Base-by-base conservation (phyloP, 345 rosid genomes). In the Ceriops zippeliana region DNA sequence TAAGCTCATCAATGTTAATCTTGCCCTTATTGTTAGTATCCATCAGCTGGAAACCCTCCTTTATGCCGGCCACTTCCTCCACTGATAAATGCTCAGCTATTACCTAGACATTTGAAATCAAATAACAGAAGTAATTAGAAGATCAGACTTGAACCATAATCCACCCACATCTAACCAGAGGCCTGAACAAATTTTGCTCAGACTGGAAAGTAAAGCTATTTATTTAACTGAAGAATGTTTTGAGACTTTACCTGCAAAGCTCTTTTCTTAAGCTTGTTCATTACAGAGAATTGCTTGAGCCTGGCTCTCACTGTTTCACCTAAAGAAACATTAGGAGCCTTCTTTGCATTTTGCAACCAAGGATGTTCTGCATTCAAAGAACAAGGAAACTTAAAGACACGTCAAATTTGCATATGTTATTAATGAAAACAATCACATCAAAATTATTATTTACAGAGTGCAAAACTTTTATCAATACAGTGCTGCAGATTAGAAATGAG, bases 181-280 rank as follows among this genome's bases (percentile, higher is more conserved):
- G 53, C 19, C 27, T 16, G 34, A 5, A 57, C 56, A 62, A 60
- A 53, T 8, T 3, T 46, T 35, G 32, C 27, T 22, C 37, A 8
- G 56, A 54, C 17, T 54, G 37, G 19, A 72, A 57, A 58, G 13
- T 1, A 34, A 57, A n/a, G 61, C 24, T 5, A 46, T 47, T 16
- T 13, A 22, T 24, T 28, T 38, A 26, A 31, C 20, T 21, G 27
- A 62, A 10, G 11, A 61, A 53, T 7, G 26, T 10, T 13, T 0
- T 1, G 38, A 57, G 65, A 66, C 59, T 26, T 57, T 72, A 77
- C 80, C 80, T 76, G 60, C 54, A 77, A 70, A 72, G 80, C 80
- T 72, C 80, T 77, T 68, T 77, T 77, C 80, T 77, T 77, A 57
- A 77, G 80, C 65, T 77, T 77, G 80, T 77, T 77, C 80, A 77